Conservation (phyloP, 352 stramenopile species). For the Phytophthora pisi region DNA sequence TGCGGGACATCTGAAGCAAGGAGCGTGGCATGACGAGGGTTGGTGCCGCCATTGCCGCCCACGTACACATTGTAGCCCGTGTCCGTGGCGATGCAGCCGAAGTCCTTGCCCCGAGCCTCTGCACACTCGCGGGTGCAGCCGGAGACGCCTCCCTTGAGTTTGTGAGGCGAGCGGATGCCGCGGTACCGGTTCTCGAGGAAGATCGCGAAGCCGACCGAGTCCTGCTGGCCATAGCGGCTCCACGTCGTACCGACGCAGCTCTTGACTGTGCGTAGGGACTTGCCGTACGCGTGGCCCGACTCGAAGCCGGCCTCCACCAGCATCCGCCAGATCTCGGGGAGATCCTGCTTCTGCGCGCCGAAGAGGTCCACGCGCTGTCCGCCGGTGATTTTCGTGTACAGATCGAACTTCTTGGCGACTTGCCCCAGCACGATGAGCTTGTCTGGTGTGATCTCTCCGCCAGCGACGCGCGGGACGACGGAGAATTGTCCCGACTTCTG, state of each 20-base stretch:
- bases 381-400: slow-evolving; percentile 95
- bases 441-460: slow-evolving; percentile 90
- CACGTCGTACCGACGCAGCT: slow-evolving; percentile 93
- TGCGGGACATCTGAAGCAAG: slow-evolving; percentile 57
- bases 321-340: slow-evolving; percentile 92
- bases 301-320: slow-evolving; percentile 92
- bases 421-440: slow-evolving; percentile 91
- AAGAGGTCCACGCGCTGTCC: slow-evolving; percentile 94
- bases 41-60: slow-evolving; percentile 89
- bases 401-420: slow-evolving; percentile 88
- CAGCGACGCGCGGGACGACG: slow-evolving; percentile 91
- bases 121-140: slow-evolving; percentile 93
- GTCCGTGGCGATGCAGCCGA: slow-evolving; percentile 93
- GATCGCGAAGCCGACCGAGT: slow-evolving; percentile 91
- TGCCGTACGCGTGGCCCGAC: slow-evolving; percentile 93
- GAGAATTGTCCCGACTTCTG: slow-evolving; percentile 94
- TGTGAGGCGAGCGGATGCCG: slow-evolving; percentile 92
- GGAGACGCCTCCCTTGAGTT: slow-evolving; percentile 91
- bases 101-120: slow-evolving; percentile 93
- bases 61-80: slow-evolving; percentile 93
- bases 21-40: slow-evolving; percentile 80
- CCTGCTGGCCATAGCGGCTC: slow-evolving; percentile 92
- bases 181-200: slow-evolving; percentile 93
- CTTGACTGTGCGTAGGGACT: slow-evolving; percentile 93
- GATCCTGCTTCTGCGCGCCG: slow-evolving; percentile 90